Evolutionary conservation across 2,329 filamentous ascomycete species (phyloP), one percentile per base, ranked within the genome.

Genomic region (Cucurbitaria berberidis): DNA sequence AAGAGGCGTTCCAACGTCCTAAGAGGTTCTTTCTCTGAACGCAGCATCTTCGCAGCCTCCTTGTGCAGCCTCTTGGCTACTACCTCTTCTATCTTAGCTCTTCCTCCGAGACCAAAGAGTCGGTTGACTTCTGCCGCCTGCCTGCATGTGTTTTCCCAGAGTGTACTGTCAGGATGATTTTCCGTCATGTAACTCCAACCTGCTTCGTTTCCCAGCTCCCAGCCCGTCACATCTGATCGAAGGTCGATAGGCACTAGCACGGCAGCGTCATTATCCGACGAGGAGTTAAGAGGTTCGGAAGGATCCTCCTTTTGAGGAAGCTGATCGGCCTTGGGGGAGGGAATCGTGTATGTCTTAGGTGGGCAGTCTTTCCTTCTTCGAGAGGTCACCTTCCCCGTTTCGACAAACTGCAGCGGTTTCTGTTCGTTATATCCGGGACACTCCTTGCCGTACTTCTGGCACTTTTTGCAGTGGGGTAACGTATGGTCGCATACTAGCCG

Each of bases 331-430:
- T 22, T 13, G 16, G 30, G 30, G 5, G 16, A n/a, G 3, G 48
- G 16, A 11, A 50, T 40, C 0, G 55, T 48, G 34, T 64, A 60
- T 22, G 57, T 45, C 21, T 56, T 61, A 1, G 58, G 43, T 8
- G 48, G 13, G n/a, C 19, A 49, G 42, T 64, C 52, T 35, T 64
- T 64, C 43, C 51, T 63, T 27, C 60, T 60, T 27, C 46, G 55
- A n/a, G 66, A 72, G 4, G 59, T 70, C 13, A 72, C 64, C 43
- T 63, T 69, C 3, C 69, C 69, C 0, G 66, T 62, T 35, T 66
- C 56, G 6, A 73, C 54, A 69, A 69, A 73, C 39, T 72, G 68
- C 24, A 73, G 45, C 16, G 70, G 70, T 27, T 72, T 73, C 29
- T 67, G 57, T n/a, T 68, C 63, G 21, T 66, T 63, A 38, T 72